Evolutionary conservation across 2,329 filamentous ascomycete genomes (phyloP), one percentile per base, ranked within the genome.

Genomic region (Thielaviopsis ethacetica): DNA sequence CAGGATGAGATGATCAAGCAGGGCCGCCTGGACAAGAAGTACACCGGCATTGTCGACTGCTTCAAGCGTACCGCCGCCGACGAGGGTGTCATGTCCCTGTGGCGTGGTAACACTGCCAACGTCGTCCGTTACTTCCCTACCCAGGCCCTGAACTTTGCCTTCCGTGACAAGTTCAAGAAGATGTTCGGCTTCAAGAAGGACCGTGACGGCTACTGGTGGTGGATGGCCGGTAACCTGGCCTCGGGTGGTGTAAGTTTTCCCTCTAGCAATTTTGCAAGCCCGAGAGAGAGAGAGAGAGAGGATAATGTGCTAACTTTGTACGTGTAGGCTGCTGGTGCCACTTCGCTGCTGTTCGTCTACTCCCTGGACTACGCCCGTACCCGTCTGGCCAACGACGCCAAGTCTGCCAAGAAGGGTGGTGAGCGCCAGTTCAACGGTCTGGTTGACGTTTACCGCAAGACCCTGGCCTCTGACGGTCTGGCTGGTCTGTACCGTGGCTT

Each of bases 141-240:
- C 76, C 93, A 98, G 85, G 93, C 93, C 71, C 83, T 98, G 76
- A 98, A 98, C 91, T 98, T 98, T 74, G 93, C 93, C 75, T 98
- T 98, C 93, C 93, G 93, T 78, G 93, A 98, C 79, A 96, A 94
- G 85, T 98, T 96, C 90, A 98, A 98, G 90, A 83, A 86, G 73
- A 94, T 98, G 91, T 98, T 98, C 86, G 88, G 89, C 74, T 98
- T 89, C 90, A 98, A 97, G 90, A 97, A 97, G 88, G 93, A 98
- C 65, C 86, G 85, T 79, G 93, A 98, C 76, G 93, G 93, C 72
- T 98, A 98, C 78, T 81, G 78, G 74, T 90, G 91, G 86, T 98
- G 93, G 93, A 97, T 98, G 93, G 83, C 81, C 68, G 93, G 93
- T 84, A 98, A 98, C 89, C 82, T 98, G 79, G 93, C 93, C 74